Evolutionary conservation across 1,139 yeast species (phyloP).

Genomic region (Yamadazyma triangularis): DNA sequence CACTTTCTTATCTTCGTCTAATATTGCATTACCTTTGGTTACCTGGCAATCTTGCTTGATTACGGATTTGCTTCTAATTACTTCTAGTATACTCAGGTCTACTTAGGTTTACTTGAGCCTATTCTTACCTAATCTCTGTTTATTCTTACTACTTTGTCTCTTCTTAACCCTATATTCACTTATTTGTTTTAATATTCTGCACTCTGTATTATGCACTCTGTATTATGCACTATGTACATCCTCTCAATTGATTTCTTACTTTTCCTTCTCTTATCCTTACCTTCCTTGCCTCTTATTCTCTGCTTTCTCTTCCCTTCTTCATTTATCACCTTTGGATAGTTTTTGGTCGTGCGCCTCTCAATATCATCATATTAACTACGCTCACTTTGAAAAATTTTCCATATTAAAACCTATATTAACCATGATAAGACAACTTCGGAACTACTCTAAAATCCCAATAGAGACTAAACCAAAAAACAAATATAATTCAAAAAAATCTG

Average conservation of each 20-base stretch:
- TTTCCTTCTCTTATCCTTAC: too few species aligned
- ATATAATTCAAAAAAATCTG: conserved; percentile 35
- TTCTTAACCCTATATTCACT: too few species aligned
- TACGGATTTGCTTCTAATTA: not conserved
- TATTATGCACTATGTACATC: too few species aligned
- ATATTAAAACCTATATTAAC: not conserved
- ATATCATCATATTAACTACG: too few species aligned
- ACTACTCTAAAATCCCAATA: conserved; percentile 19
- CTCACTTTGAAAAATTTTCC: not conserved
- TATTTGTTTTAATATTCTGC: too few species aligned
- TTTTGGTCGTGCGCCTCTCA: not conserved
- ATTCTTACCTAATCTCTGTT: not conserved
- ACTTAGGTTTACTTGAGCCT: not conserved
- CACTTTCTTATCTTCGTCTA: too few species aligned
- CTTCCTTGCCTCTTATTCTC: not conserved
- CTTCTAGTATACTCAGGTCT: not conserved
- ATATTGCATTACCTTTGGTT: not conserved
- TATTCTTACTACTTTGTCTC: too few species aligned
- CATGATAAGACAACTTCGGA: conserved; percentile 9
- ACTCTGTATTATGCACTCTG: too few species aligned
- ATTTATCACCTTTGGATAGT: not conserved
- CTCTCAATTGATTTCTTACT: too few species aligned
- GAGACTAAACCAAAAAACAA: conserved; percentile 36
- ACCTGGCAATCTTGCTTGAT: not conserved
- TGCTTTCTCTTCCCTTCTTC: not conserved